Conservation (phyloP, 495 filamentous ascomycete species). For the Aspergillus asperescens region DNA sequence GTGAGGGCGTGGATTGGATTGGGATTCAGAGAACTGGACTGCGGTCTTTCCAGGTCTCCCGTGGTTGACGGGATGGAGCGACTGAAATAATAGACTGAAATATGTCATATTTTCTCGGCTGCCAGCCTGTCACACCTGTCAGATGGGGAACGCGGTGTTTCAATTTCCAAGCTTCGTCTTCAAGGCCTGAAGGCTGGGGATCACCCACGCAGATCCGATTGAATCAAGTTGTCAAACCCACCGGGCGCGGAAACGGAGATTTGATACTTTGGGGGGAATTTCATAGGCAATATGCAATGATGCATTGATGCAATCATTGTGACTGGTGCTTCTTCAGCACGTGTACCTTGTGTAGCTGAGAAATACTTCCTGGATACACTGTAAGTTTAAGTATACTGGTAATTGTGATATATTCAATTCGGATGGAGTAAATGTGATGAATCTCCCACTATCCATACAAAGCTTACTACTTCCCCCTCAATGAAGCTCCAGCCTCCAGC, state of each 20-base stretch:
- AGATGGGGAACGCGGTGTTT: neutral
- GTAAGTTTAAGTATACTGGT: neutral
- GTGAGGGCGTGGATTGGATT: neutral
- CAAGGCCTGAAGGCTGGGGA: too few relatives aligned
- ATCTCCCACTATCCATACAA: neutral
- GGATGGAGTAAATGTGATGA: neutral
- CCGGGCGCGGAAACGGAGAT: neutral
- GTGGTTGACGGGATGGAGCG: neutral
- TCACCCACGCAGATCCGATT: too few relatives aligned
- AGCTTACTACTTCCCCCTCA: neutral
- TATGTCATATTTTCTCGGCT: neutral
- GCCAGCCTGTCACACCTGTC: neutral
- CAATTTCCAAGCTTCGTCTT: too few relatives aligned
- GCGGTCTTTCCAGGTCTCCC: neutral
- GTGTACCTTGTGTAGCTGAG: neutral
- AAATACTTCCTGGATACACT: neutral
- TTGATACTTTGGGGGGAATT: neutral
- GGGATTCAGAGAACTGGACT: neutral
- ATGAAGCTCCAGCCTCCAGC: neutral
- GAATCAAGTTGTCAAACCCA: too few relatives aligned
- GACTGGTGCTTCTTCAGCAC: neutral
- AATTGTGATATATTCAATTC: neutral
- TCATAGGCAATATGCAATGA: neutral
- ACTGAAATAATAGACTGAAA: too few relatives aligned
- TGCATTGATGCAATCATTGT: neutral